These are phyloP conservation scores for Fusarium lateritium DNA, from an alignment of 2,329 filamentous ascomycete genomes.

Conservation along the genomic window DNA sequence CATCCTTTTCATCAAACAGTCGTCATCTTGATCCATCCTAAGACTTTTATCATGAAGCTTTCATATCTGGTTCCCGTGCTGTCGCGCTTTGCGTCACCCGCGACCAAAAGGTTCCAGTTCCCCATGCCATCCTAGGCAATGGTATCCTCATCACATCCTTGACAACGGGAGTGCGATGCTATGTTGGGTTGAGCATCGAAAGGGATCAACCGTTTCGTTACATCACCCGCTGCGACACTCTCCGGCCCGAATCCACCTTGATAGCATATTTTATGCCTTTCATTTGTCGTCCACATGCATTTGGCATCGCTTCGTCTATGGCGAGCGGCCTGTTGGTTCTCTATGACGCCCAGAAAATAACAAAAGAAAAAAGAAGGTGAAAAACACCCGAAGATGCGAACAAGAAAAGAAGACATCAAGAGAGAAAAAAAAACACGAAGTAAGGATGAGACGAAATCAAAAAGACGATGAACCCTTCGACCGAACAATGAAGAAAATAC, in stretches of 20 bases:
- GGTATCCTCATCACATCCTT: neutral
- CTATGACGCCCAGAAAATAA: neutral
- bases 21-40: neutral
- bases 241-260: neutral
- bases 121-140: neutral
- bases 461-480: neutral
- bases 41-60: neutral
- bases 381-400: neutral
- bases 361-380: neutral
- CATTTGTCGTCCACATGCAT: neutral
- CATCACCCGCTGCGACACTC: neutral
- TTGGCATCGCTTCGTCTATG: neutral
- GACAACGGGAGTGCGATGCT: neutral
- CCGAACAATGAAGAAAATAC: neutral
- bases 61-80: neutral
- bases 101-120: neutral
- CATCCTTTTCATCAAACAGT: conserved; percentile 2
- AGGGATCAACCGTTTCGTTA: neutral
- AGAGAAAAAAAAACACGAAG: neutral
- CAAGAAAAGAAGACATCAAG: neutral
- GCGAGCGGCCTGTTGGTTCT: neutral
- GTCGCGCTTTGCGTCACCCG: neutral
- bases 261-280: neutral
- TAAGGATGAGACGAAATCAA: neutral
- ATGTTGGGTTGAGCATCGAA: neutral